Base-by-base conservation (phyloP, 257 asterid species). In the Rubia yunnanensis region DNA sequence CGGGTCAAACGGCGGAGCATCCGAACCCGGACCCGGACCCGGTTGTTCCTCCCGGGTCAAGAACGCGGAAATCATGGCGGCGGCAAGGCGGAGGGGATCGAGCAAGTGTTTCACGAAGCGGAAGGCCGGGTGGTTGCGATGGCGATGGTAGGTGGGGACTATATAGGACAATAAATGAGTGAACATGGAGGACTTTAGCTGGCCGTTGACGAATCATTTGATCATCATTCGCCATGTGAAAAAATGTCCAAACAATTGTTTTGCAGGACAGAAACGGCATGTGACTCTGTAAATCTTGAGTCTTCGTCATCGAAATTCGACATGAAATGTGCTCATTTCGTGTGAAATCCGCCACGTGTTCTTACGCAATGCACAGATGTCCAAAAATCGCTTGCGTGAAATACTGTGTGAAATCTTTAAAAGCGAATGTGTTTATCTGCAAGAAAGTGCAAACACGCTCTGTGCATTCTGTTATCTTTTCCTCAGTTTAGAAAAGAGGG, bases 1-100 rank as follows among this genome's bases (percentile, higher is more conserved):
- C 0, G 96, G 96, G 72, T 89, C 80, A 63, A 92, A 92, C 28
- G 87, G 94, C 50, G 92, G 89, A 52, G 78, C 77, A 49, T 66
- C 70, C 7, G 63, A 39, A 57, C 26, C 41, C 30, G 6, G 68
- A 50, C 48, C 22, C 11, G 27, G 41, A 9, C 18, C 65, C 7
- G 20, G 10, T 23, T 17, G 23, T 27, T 30, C 6, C 63, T 26
- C 67, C 65, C 23, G 48, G 10, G 18, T 5, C n/a, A 54, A 61
- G 26, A 63, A 36, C 38, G 13, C 32, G 61, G 69, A 55, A 64
- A 84, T 30, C 64, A 77, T 79, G 75, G 52, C 3, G 17, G 4
- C 8, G 20, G 17, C 4, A 14, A 14, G n/a, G 52, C 52, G 17
- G 52, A 82, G 68, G 64, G 67, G 32, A 7, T 84, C 74, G 34